Percentiles rank a stretch among this genome's conserved stretches.
Conservation (phyloP, 768 basidiomycete genomes). For the Hericium alpestre region DNA sequence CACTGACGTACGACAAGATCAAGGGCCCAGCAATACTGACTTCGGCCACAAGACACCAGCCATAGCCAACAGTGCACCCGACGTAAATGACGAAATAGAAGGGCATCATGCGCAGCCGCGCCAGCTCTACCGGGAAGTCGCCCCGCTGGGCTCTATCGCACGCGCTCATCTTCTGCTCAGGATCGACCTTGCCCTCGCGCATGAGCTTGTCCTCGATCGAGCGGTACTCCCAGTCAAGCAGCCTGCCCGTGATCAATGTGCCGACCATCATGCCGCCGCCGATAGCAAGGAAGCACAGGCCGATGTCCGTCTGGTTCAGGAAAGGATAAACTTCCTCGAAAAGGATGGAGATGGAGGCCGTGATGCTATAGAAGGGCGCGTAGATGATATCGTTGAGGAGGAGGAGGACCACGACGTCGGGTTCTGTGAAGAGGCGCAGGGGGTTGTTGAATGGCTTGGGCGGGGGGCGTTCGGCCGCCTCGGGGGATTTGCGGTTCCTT, state of each 20-base stretch:
- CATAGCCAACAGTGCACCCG: constrained; percentile 40
- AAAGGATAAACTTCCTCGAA: constrained; percentile 48
- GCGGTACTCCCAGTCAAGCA: constrained; percentile 60
- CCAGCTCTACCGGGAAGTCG: constrained; percentile 51
- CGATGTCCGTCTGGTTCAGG: constrained; percentile 53
- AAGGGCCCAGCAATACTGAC: constrained; percentile 44
- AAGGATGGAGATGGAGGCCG: constrained; percentile 49
- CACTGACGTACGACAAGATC: constrained; percentile 32
- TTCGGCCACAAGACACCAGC: constrained; percentile 45
- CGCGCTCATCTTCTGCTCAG: constrained; percentile 15
- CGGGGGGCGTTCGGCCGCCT: constrained; percentile 13
- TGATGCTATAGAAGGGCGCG: constrained; percentile 50
- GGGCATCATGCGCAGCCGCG: constrained; percentile 40
- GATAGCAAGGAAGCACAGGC: constrained; percentile 68
- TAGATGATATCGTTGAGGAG: constrained; percentile 43
- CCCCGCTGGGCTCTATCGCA: constrained; percentile 20
- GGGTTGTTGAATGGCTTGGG: constrained; percentile 40
- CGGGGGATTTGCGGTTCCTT: constrained; percentile 22
- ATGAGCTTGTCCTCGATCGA: constrained; percentile 22
- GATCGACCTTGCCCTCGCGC: constrained; percentile 5
- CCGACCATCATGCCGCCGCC: constrained; percentile 65
- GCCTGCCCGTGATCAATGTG: constrained; percentile 45
- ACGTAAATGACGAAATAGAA: constrained; percentile 28
- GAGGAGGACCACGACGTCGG: constrained; percentile 46
- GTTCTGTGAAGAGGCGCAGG: constrained; percentile 40